Base-by-base conservation (phyloP, 805 yeast genomes). In the Metschnikowia peoriensis region DNA sequence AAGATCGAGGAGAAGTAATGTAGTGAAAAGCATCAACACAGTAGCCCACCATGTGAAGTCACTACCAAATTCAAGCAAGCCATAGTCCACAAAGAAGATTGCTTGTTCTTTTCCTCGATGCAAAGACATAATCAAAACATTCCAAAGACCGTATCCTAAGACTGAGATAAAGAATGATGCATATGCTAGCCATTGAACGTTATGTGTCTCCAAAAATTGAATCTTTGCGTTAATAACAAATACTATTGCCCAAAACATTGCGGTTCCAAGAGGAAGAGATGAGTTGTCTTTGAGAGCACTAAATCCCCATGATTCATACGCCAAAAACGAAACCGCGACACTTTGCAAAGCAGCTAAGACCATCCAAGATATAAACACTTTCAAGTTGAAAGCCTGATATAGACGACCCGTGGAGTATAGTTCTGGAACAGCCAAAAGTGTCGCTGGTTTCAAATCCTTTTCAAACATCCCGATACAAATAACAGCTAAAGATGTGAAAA, bases 381-480 rank as follows among this genome's bases (percentile, higher is more conserved):
- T 70, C 59, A 91, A 64, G 62, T 88, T 88, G 71, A 94, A 93
- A 3, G 85, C 86, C 64, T 84, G 80, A 59, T 84, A 87, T 38
- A 80, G 72, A 50, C 94, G 79, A 1, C 98, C 97, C 46, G 78
- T 83, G 1, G 83, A 61, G 65, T 94, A 94, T 28, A 94, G 73
- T 67, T 92, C 97, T 0, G 99, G 99, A 6, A 91, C 88, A 0
- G 98, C 94, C 47, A 93, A 67, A 49, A 94, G 75, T 0, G 98
- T 93, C 1, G 94, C 82, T 1, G 98, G 96, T 46, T 84, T 78
- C 65, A 94, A 76, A 63, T 94, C 99, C 64, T 87, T 88, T 62
- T 93, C 97, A 69, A 94, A 87, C 83, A 92, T 89, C n/a, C 99
- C 99, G 49, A 94, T 76, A 63, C 96, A 88, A 38, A 94, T 69